Percentiles rank a stretch among this genome's conserved stretches.
phyloP scores from a whole-genome alignment of 805 yeast species.

The Naumovozyma baii region DNA sequence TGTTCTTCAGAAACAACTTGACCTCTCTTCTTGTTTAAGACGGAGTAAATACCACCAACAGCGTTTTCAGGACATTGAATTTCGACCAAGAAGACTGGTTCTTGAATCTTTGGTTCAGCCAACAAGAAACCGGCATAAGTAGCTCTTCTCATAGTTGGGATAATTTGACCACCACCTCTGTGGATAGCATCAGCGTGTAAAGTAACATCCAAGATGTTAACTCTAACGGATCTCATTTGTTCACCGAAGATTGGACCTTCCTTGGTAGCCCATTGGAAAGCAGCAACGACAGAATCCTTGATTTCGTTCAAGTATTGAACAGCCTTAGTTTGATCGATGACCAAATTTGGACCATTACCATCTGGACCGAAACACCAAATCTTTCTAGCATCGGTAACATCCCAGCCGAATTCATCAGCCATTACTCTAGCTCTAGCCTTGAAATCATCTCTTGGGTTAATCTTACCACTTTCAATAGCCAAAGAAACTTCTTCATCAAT shows the following conservation, averaged over 20 bases:
- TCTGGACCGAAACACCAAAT: constrained; percentile 99
- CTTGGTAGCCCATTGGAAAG: constrained; percentile 99
- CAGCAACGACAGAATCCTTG: constrained; percentile 99
- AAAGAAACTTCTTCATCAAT: constrained; percentile 82
- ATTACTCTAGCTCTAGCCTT: constrained; percentile 97
- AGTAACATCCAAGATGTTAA: constrained; percentile 97
- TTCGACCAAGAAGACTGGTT: constrained; percentile 98
- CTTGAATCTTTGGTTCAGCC: constrained; percentile 98
- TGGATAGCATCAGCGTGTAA: constrained; percentile 99
- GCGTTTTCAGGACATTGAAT: constrained; percentile 99
- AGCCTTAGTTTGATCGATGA: constrained; percentile 99
- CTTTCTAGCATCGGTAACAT: constrained; percentile 99
- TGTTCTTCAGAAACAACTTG: constrained; percentile 98
- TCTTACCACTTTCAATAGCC: constrained; percentile 89
- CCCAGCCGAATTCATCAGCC: constrained; percentile 99
- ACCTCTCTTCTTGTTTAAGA: constrained; percentile 98
- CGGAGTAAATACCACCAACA: constrained; percentile 99
- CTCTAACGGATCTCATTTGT: constrained; percentile 89
- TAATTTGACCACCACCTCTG: constrained; percentile 99
- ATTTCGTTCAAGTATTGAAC: constrained; percentile 98
- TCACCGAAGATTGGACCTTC: constrained; percentile 99
- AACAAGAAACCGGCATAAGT: constrained; percentile 96
- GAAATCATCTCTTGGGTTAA: constrained; percentile 94
- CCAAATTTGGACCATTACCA: constrained; percentile 97
- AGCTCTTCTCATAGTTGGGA: constrained; percentile 99